Conservation (phyloP, 805 yeast genomes). For the Brettanomyces nanus region DNA sequence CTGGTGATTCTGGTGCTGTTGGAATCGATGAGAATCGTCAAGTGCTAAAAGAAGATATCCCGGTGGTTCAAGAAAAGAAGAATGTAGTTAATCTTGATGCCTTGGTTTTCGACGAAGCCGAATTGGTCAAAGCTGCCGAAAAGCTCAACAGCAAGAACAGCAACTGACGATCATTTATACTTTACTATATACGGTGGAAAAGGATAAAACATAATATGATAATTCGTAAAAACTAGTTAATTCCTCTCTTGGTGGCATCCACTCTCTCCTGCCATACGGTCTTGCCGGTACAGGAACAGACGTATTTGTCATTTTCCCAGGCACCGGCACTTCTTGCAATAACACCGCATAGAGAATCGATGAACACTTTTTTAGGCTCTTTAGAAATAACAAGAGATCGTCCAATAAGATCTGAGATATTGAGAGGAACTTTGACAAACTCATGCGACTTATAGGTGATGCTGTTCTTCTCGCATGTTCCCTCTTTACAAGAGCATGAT, state of each 20-base stretch:
- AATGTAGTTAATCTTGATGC: not conserved
- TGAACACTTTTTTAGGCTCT: constrained; percentile 29
- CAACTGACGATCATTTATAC: no score
- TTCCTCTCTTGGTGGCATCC: constrained; percentile 62
- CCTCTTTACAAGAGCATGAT: not conserved
- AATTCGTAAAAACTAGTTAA: no score
- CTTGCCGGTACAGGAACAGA: constrained; percentile 92
- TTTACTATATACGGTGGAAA: not conserved
- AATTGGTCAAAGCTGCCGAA: not conserved
- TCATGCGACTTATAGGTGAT: constrained; percentile 34
- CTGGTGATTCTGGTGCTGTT: constrained; percentile 13
- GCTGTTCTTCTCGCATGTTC: constrained; percentile 22
- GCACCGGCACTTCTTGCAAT: constrained; percentile 95
- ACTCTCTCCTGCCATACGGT: constrained; percentile 91
- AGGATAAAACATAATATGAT: no score
- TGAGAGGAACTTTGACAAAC: constrained; percentile 37
- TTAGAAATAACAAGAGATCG: constrained; percentile 48
- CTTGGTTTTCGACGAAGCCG: not conserved
- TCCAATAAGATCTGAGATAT: constrained; percentile 60
- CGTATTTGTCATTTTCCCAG: constrained; percentile 92
- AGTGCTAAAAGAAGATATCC: no score
- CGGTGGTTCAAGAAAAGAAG: constrained; percentile 1
- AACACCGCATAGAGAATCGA: constrained; percentile 64
- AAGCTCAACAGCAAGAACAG: no score
- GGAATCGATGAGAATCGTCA: not conserved